phyloP scores from a whole-genome alignment of 345 rosid genomes.

The Turnera subulata region DNA sequence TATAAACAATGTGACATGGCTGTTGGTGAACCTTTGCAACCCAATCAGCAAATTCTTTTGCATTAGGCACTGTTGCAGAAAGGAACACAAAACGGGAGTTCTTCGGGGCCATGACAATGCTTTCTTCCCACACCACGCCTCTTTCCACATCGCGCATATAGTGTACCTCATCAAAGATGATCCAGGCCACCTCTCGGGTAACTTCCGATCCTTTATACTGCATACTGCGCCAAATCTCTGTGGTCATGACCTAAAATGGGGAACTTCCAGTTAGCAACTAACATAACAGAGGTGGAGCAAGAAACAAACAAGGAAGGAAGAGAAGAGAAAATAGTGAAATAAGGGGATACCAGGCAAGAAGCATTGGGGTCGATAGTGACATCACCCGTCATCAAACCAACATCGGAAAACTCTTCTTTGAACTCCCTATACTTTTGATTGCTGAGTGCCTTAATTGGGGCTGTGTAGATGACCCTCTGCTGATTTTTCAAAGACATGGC shows the following conservation, averaged over 20 bases:
- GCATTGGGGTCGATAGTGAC: conserved; percentile 96
- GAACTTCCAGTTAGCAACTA: conserved; percentile 21
- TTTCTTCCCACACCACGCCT: conserved; percentile 99
- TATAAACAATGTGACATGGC: conserved; percentile 97
- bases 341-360: conserved; percentile 64
- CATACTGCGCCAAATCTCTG: conserved; percentile 99
- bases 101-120: conserved; percentile 98
- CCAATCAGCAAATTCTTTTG: conserved; percentile 99
- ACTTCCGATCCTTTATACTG: conserved; percentile 94
- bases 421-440: conserved; percentile 96
- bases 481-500: conserved; percentile 87
- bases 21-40: conserved; percentile 97
- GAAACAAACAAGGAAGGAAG: neutral
- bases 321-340: neutral
- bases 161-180: conserved; percentile 96
- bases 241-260: conserved; percentile 84
- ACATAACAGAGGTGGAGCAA: conserved; percentile 7
- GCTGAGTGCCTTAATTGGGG: conserved; percentile 96
- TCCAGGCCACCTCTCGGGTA: conserved; percentile 95
- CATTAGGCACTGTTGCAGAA: conserved; percentile 98
- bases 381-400: conserved; percentile 98
- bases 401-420: conserved; percentile 95
- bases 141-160: conserved; percentile 99
- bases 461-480: conserved; percentile 90
- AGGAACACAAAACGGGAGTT: conserved; percentile 90